Evolutionary conservation across 2,329 filamentous ascomycete species (phyloP).

Genomic region (Aspergillus clavatus): DNA sequence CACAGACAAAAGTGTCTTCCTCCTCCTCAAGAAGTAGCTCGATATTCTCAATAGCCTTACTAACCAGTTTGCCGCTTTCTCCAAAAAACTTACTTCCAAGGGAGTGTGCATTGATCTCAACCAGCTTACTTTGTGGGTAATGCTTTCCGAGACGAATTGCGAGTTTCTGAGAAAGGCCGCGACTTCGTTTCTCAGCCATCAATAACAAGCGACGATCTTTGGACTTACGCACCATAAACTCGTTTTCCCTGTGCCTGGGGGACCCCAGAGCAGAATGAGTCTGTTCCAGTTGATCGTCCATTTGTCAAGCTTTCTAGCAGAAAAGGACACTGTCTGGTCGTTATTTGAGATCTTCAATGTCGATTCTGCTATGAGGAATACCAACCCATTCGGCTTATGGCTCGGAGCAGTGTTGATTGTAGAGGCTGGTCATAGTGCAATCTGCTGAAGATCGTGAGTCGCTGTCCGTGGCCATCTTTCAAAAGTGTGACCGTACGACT

Average conservation of each 20-base stretch:
- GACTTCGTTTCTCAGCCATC: constrained; percentile 19
- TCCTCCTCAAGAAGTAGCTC: constrained; percentile 34
- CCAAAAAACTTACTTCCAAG: constrained; percentile 48
- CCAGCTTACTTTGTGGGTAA: constrained; percentile 38
- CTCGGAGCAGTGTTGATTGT: constrained; percentile 38
- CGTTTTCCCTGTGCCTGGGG: constrained; percentile 92
- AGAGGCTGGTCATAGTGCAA: constrained; percentile 43
- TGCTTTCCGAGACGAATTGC: constrained; percentile 43
- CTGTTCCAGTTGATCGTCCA: constrained; percentile 44
- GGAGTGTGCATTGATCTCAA: constrained; percentile 45
- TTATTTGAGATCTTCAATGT: neutral
- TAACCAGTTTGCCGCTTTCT: constrained; percentile 44
- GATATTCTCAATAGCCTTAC: constrained; percentile 42
- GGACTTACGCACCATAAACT: constrained; percentile 15
- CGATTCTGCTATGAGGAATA: neutral
- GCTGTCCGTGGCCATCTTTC: neutral
- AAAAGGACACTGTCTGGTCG: constrained; percentile 21
- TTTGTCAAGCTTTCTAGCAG: constrained; percentile 32
- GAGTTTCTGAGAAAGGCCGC: constrained; percentile 47
- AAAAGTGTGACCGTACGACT: constrained; percentile 30
- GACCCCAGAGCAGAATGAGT: constrained; percentile 79
- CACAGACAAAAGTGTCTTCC: constrained; percentile 38
- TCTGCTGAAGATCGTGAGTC: constrained; percentile 12
- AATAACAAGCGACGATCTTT: neutral
- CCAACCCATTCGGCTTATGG: constrained; percentile 38